Base-by-base conservation (phyloP, 2,329 filamentous ascomycete species). In the Claviceps pazoutovae region DNA sequence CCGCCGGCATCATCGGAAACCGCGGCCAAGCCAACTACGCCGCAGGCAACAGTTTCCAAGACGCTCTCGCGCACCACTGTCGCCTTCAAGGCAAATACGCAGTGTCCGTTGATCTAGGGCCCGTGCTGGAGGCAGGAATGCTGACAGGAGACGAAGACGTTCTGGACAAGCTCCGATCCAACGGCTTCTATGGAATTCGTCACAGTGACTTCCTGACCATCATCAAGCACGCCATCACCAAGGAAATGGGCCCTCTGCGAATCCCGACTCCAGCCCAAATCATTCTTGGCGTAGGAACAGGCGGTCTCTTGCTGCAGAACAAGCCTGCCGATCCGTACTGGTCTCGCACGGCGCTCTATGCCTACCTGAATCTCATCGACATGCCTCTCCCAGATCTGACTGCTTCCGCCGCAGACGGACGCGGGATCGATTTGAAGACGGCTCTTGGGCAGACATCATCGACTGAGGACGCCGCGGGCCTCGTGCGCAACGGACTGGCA, bases 21-120 rank as follows among this genome's bases (percentile, higher is more conserved):
- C 71, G 74, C 5, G 75, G 76, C 0, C 79, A 82, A 54, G 71
- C 75, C 14, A 79, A 79, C 61, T 82, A 82, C 55, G 73, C 75
- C 2, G 75, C 76, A 0, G 77, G 74, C 5, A 78, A 78, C 57
- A 65, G 64, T 47, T 76, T 74, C 56, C 66, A 74, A 48, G 74
- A 78, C 49, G 69, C 73, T 0, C 65, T 78, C 19, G 73, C 74
- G 0, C 61, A 60, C 5, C 62, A 65, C 50, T 60, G 62, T 43
- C 61, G 61, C 9, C 59, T 61, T 0, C 51, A 56, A 4, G 67
- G 63, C 5, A 62, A 62, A 30, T 66, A 63, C 50, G 71, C 71
- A 5, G 66, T 72, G 1, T 74, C 74, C 5, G 64, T 78, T 39
- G 74, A 76, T 56, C 65, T 78, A 1, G 74, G 75, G 0, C 73